These are phyloP conservation scores for Logfia minima DNA, from an alignment of 129 eudicot genomes.

Conservation along the genomic window DNA sequence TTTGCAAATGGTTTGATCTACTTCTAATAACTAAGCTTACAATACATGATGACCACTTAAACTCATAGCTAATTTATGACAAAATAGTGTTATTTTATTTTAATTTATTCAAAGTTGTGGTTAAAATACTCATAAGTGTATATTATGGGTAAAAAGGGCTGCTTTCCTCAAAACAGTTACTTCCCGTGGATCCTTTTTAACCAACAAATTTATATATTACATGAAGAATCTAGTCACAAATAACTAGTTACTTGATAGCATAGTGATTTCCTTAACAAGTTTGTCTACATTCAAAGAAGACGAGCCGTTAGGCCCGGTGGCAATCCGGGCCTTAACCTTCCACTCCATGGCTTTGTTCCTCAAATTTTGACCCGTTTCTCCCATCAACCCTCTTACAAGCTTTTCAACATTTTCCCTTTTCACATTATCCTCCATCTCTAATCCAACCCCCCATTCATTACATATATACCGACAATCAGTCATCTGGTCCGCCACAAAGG, in stretches of 20 bases:
- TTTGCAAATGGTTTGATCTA: conserved; percentile 6
- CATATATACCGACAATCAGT: conserved; percentile 18
- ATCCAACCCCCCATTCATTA: conserved; percentile 17
- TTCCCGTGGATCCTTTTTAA: neutral
- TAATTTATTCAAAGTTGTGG: no score
- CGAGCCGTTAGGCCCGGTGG: neutral
- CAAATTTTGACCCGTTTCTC: conserved; percentile 8
- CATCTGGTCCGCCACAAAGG: neutral
- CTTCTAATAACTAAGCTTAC: neutral
- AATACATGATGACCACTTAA: no score
- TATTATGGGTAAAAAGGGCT: no score
- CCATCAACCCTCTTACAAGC: conserved; percentile 18
- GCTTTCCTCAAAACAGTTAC: neutral
- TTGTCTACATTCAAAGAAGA: conserved; percentile 11
- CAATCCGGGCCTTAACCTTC: conserved; percentile 8
- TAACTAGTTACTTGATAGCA: neutral
- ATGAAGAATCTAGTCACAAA: neutral
- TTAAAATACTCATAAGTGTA: no score
- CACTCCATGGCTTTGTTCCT: conserved; percentile 15
- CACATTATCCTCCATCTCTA: conserved; percentile 9
- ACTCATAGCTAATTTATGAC: no score
- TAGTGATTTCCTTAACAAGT: conserved; percentile 7
- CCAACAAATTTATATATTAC: neutral
- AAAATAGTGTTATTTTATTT: no score
- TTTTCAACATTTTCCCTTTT: conserved; percentile 9